Evolutionary conservation across 805 yeast species (phyloP).

Genomic region (Jamesozyma gamospora): DNA sequence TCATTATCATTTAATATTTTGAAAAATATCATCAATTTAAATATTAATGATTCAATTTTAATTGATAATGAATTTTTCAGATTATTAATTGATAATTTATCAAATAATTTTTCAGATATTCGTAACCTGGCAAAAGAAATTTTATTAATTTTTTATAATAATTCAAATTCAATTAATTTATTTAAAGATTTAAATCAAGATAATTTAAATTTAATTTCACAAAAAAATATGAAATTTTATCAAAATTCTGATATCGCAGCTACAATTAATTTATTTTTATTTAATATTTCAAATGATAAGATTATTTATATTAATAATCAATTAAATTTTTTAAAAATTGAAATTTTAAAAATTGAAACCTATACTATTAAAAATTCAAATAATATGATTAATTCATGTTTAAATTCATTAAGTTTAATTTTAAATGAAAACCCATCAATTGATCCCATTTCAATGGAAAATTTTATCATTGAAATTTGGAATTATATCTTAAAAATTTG

Average conservation of each 20-base stretch:
- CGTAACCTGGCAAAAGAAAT: constrained; percentile 42
- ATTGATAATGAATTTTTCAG: constrained; percentile 39
- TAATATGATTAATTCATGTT: constrained; percentile 59
- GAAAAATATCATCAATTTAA: constrained; percentile 33
- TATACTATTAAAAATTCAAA: constrained; percentile 38
- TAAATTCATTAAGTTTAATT: constrained; percentile 46
- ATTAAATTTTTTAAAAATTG: constrained; percentile 27
- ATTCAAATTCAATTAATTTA: constrained; percentile 1
- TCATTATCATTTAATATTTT: constrained; percentile 42
- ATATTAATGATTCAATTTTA: too few species aligned
- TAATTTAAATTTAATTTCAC: constrained; percentile 20
- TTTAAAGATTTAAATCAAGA: constrained; percentile 4
- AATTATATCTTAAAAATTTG: constrained; percentile 24
- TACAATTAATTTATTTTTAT: constrained; percentile 45
- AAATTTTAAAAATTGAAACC: constrained; percentile 27
- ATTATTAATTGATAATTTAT: constrained; percentile 48
- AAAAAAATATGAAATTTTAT: constrained; percentile 34
- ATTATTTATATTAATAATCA: constrained; percentile 26
- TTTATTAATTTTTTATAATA: constrained; percentile 31
- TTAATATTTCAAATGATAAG: constrained; percentile 27
- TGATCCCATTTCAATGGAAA: neutral
- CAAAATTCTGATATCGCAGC: constrained; percentile 78
- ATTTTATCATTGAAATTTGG: constrained; percentile 4
- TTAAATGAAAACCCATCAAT: constrained; percentile 24
- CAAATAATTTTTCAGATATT: constrained; percentile 71